These are phyloP conservation scores for Sanguinoderma infundibulare DNA, from an alignment of 1,284 basidiomycete species.

Conservation along the genomic window DNA sequence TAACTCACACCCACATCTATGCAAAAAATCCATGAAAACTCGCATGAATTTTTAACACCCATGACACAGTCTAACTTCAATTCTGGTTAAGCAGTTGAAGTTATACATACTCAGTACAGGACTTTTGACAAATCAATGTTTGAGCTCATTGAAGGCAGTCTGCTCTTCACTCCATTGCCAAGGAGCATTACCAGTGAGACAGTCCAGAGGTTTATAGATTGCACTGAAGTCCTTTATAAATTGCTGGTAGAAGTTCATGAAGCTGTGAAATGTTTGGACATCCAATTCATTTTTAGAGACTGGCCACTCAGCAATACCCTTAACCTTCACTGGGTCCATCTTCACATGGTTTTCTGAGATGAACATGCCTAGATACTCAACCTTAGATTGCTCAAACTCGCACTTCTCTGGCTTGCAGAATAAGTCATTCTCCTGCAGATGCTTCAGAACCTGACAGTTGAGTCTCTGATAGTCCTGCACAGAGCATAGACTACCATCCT, in stretches of 20 bases:
- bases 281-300: conserved; percentile 32
- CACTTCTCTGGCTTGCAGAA: conserved; percentile 34
- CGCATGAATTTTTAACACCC: no score
- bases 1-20: no score
- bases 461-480: conserved; percentile 34
- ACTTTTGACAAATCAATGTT: background rate
- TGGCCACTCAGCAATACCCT: conserved; percentile 40
- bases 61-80: no score
- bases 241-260: conserved; percentile 40
- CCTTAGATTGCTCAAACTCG: conserved; percentile 30
- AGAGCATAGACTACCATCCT: conserved; percentile 38
- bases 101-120: background rate
- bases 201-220: conserved; percentile 35
- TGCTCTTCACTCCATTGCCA: conserved; percentile 10
- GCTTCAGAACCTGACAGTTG: conserved; percentile 33
- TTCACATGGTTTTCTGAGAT: conserved; percentile 21
- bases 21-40: no score
- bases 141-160: background rate
- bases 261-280: conserved; percentile 24
- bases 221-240: conserved; percentile 46
- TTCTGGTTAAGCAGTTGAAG: background rate
- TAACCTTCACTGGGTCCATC: conserved; percentile 45
- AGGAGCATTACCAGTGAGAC: conserved; percentile 22
- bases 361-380: conserved; percentile 19
- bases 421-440: conserved; percentile 29